Evolutionary conservation across 768 basidiomycete genomes (phyloP).

Genomic region (Naganishia friedmannii): DNA sequence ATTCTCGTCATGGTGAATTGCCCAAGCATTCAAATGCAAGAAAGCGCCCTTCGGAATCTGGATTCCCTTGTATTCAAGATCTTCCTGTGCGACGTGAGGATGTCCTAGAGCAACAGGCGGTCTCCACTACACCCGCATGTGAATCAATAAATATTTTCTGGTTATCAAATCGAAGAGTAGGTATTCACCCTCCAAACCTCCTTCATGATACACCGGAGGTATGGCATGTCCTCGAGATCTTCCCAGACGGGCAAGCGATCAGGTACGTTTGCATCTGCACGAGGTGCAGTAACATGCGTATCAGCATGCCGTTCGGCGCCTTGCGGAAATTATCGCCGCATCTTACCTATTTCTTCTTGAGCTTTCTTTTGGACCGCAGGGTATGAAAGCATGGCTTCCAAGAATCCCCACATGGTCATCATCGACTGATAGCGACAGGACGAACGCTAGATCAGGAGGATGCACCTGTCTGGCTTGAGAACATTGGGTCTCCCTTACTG

Average conservation of each 20-base stretch:
- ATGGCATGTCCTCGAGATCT: neutral
- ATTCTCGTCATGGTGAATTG: neutral
- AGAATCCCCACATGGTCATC: conserved; percentile 1
- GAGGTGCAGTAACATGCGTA: neutral
- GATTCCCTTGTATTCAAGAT: conserved; percentile 1
- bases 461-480: too few species aligned
- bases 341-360: neutral
- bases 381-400: conserved; percentile 1
- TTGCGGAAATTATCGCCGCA: neutral
- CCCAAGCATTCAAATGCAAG: conserved; percentile 4
- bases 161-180: neutral
- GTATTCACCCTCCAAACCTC: neutral
- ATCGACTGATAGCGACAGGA: neutral
- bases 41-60: neutral
- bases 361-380: neutral
- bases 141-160: neutral
- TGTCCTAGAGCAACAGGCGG: neutral
- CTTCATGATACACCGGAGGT: neutral
- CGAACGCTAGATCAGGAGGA: neutral
- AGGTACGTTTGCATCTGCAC: neutral
- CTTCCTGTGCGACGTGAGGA: neutral
- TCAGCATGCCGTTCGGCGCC: neutral
- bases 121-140: neutral
- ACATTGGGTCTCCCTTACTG: too few species aligned
- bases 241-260: conserved; percentile 3